A percentile compares a stretch with the other conserved stretches of the same genome.
phyloP scores from a whole-genome alignment of 345 rosid genomes.

The Leavenworthia alabamica region DNA sequence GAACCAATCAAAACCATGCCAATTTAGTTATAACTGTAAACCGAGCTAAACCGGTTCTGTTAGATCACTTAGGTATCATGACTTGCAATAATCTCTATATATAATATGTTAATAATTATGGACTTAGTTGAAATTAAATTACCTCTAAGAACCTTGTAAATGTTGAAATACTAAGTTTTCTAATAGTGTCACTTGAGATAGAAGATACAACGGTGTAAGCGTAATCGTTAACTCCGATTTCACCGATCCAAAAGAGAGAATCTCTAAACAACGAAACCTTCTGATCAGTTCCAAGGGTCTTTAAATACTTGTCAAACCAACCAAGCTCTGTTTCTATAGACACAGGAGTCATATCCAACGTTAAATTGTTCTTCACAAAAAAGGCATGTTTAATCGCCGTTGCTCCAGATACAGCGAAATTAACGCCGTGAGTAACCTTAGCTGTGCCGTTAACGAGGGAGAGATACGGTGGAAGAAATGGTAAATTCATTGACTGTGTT shows the following conservation, averaged over 20 bases:
- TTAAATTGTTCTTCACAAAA: constrained; percentile 72
- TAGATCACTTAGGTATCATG: too few relatives aligned
- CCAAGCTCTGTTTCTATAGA: constrained; percentile 62
- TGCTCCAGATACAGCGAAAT: constrained; percentile 90
- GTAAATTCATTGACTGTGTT: constrained; percentile 54
- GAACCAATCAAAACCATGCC: neutral
- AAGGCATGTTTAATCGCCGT: constrained; percentile 69
- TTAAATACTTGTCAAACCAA: constrained; percentile 58
- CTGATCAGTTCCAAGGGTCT: constrained; percentile 37
- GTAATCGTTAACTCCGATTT: constrained; percentile 88
- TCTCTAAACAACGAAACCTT: constrained; percentile 43
- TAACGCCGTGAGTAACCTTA: constrained; percentile 44
- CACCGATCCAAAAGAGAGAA: constrained; percentile 86
- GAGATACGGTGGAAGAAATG: constrained; percentile 72
- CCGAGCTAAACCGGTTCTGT: too few relatives aligned
- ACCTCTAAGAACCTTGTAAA: constrained; percentile 56
- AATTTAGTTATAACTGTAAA: too few relatives aligned
- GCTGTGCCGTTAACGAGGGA: constrained; percentile 22
- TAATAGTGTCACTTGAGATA: constrained; percentile 45
- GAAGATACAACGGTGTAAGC: constrained; percentile 62
- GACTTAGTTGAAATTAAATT: neutral
- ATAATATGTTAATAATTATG: neutral
- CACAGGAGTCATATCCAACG: constrained; percentile 55
- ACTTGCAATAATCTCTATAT: too few relatives aligned
- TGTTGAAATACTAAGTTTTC: constrained; percentile 39